Conservation (phyloP, 2,329 filamentous ascomycete genomes). For the Curvularia spicifera region DNA sequence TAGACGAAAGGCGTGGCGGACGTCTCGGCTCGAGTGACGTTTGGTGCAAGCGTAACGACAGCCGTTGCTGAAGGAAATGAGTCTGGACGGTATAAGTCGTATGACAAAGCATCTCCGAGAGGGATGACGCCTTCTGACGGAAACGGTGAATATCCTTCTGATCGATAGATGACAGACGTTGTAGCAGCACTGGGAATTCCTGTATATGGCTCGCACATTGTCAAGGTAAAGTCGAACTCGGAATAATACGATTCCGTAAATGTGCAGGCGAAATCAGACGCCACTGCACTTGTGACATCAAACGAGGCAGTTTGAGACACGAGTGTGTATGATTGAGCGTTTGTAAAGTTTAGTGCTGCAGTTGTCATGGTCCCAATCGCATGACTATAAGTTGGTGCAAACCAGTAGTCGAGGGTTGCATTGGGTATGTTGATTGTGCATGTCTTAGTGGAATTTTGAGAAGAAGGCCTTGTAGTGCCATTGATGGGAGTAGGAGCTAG, state of each 20-base stretch:
- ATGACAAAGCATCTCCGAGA: conserved; percentile 20
- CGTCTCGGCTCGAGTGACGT: conserved; percentile 32
- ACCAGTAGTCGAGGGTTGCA: conserved; percentile 46
- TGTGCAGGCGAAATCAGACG: conserved; percentile 32
- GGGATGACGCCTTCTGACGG: conserved; percentile 32
- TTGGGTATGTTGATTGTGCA: conserved; percentile 46
- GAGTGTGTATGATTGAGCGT: conserved; percentile 26
- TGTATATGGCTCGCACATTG: conserved; percentile 32
- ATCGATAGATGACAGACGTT: conserved; percentile 39
- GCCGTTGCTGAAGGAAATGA: conserved; percentile 30
- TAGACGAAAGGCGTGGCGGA: conserved; percentile 52
- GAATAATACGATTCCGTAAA: conserved; percentile 29
- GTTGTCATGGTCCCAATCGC: conserved; percentile 29
- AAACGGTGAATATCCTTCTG: conserved; percentile 27
- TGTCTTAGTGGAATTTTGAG: conserved; percentile 22
- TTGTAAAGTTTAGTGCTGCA: conserved; percentile 26
- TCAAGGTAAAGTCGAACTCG: conserved; percentile 31
- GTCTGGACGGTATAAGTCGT: conserved; percentile 22
- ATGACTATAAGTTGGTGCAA: conserved; percentile 35
- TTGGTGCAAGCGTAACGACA: conserved; percentile 32
- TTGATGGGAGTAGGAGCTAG: background rate
- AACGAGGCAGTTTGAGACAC: conserved; percentile 35
- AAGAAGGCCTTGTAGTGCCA: conserved; percentile 8
- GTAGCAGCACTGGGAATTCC: conserved; percentile 41
- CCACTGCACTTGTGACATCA: conserved; percentile 33